phyloP scores from a whole-genome alignment of 2,329 filamentous ascomycete species.

The Intubia oerlemansii region DNA sequence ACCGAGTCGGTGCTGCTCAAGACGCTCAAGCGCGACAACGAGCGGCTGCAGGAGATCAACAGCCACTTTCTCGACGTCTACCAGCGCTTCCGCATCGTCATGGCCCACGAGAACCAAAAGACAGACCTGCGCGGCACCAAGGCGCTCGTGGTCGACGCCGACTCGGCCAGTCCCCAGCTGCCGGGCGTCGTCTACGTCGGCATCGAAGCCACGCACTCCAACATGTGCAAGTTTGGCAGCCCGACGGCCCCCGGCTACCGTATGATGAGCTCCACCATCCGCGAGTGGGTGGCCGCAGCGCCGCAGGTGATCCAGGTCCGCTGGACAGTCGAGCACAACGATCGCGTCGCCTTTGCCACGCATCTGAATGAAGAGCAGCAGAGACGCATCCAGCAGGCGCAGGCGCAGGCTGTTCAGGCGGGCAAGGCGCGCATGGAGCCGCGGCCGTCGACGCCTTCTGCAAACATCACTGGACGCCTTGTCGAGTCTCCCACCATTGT shows the following conservation, averaged over 20 bases:
- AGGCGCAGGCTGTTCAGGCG: too few species aligned
- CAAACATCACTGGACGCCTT: too few species aligned
- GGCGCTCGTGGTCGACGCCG: slow-evolving; percentile 45
- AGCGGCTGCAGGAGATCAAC: slow-evolving; percentile 55
- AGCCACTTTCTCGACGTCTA: slow-evolving; percentile 51
- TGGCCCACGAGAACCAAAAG: slow-evolving; percentile 55
- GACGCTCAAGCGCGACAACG: slow-evolving; percentile 52
- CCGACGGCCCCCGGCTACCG: slow-evolving; percentile 43
- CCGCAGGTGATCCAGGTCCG: too few species aligned
- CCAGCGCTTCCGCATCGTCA: slow-evolving; percentile 49
- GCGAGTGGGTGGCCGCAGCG: slow-evolving; percentile 33
- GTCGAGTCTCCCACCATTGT: too few species aligned
- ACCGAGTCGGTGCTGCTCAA: slow-evolving; percentile 45
- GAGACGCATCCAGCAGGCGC: too few species aligned
- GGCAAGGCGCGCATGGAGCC: too few species aligned
- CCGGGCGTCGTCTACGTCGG: slow-evolving; percentile 52
- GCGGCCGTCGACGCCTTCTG: too few species aligned
- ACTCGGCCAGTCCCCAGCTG: slow-evolving; percentile 46
- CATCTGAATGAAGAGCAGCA: too few species aligned
- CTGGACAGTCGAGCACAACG: too few species aligned
- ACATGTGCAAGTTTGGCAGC: slow-evolving; percentile 52
- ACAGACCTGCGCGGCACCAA: slow-evolving; percentile 45
- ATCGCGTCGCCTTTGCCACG: too few species aligned
- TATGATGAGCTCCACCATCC: slow-evolving; percentile 25
- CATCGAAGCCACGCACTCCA: slow-evolving; percentile 51